These are phyloP conservation scores for Petasospora fabianii DNA, from an alignment of 1,139 yeast species.

Conservation along the genomic window DNA sequence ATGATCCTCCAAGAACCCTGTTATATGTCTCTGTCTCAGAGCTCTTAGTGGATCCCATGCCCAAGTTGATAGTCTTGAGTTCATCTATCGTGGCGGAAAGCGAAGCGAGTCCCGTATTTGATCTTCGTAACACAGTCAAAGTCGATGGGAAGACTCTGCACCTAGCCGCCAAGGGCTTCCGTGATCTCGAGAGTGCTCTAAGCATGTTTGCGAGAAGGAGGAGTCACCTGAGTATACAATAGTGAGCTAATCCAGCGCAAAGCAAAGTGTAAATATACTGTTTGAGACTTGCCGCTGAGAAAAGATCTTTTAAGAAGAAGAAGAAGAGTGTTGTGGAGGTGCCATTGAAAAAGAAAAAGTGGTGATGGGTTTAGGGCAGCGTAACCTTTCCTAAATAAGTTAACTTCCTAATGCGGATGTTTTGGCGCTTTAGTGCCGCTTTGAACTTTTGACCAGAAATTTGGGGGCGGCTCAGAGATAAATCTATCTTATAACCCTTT, in stretches of 20 bases:
- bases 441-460: too few species aligned
- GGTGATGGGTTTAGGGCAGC: too few species aligned
- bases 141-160: not conserved
- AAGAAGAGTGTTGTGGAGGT: not conserved
- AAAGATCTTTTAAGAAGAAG: too few species aligned
- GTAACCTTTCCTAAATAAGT: not conserved
- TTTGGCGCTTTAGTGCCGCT: too few species aligned
- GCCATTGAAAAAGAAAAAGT: not conserved
- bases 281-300: too few species aligned
- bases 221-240: not conserved
- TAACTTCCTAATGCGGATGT: too few species aligned
- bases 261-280: too few species aligned
- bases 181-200: not conserved
- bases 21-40: slow-evolving; percentile 2
- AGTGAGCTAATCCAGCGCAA: not conserved
- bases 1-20: slow-evolving; percentile 16
- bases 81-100: slow-evolving; percentile 19
- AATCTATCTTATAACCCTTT: not conserved
- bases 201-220: too few species aligned
- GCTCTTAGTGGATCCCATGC: not conserved
- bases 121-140: slow-evolving; percentile 2
- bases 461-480: too few species aligned
- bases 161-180: not conserved
- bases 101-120: slow-evolving; percentile 4
- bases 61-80: slow-evolving; percentile 13